Percentiles rank a stretch among this genome's conserved stretches.
Conservation (phyloP, 805 yeast genomes). For the Geotrichum ghanense region DNA sequence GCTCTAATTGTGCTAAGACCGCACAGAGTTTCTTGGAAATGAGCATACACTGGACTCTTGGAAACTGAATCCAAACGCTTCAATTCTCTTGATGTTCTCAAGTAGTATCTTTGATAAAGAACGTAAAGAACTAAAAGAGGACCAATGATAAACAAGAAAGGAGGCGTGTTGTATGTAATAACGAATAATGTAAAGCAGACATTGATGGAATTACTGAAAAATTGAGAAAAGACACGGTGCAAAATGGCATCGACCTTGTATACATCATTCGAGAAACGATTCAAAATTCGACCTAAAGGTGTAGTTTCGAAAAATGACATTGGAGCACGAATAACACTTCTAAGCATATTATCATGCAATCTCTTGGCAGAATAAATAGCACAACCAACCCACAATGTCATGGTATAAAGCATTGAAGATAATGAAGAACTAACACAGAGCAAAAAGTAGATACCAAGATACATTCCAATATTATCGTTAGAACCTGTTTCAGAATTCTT, state of each 20-base stretch:
- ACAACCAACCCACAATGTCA: conserved; percentile 68
- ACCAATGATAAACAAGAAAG: conserved; percentile 55
- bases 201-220: conserved; percentile 27
- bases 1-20: conserved; percentile 78
- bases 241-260: conserved; percentile 77
- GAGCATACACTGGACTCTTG: conserved; percentile 70
- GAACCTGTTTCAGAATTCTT: conserved; percentile 55
- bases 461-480: conserved; percentile 63
- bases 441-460: conserved; percentile 62
- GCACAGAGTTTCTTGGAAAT: conserved; percentile 67
- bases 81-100: conserved; percentile 64
- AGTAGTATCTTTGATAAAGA: conserved; percentile 61
- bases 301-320: conserved; percentile 95
- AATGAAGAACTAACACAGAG: conserved; percentile 62
- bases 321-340: conserved; percentile 70
- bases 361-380: conserved; percentile 71
- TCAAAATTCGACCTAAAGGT: conserved; percentile 84
- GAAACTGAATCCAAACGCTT: conserved; percentile 65
- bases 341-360: conserved; percentile 63
- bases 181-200: conserved; percentile 62
- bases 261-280: conserved; percentile 84
- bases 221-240: conserved; percentile 29
- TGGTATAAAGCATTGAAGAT: conserved; percentile 50
- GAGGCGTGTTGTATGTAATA: conserved; percentile 82
- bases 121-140: conserved; percentile 58